A percentile compares a stretch with the other conserved stretches of the same genome.
phyloP scores from a whole-genome alignment of 2,329 filamentous ascomycete genomes.

The Scedosporium aurantiacum region DNA sequence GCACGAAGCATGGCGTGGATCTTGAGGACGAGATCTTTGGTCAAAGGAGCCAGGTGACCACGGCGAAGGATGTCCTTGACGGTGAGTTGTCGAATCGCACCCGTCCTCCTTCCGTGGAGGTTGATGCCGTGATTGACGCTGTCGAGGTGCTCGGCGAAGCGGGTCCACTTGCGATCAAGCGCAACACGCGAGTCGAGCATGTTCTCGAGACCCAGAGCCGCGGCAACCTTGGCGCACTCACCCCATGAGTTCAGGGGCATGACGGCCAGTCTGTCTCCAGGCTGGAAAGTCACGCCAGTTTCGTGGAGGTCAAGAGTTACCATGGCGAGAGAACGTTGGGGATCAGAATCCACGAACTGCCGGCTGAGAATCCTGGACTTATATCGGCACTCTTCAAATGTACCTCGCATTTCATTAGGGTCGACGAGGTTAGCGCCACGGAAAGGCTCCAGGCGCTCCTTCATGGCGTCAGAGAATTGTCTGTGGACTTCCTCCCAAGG shows the following conservation, averaged over 20 bases:
- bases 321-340: constrained; percentile 32
- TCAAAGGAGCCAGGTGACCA: constrained; percentile 40
- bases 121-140: constrained; percentile 20
- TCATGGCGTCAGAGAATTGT: constrained; percentile 42
- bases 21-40: constrained; percentile 37
- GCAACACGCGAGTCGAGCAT: constrained; percentile 30
- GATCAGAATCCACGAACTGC: constrained; percentile 34
- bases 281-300: constrained; percentile 41
- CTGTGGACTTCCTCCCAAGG: constrained; percentile 40
- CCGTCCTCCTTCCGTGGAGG: constrained; percentile 1
- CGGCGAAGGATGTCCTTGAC: constrained; percentile 38
- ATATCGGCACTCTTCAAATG: constrained; percentile 43
- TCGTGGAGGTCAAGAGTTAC: constrained; percentile 41
- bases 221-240: constrained; percentile 42
- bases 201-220: constrained; percentile 36
- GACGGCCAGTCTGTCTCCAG: constrained; percentile 40
- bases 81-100: constrained; percentile 21
- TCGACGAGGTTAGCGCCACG: constrained; percentile 34
- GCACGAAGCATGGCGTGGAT: constrained; percentile 36
- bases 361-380: constrained; percentile 31
- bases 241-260: constrained; percentile 45
- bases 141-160: constrained; percentile 35
- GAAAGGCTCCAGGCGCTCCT: constrained; percentile 39
- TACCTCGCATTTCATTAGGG: constrained; percentile 42
- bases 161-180: constrained; percentile 30